Conservation (phyloP, 169 alveolate genomes). For the Cryptosporidium ryanae region DNA sequence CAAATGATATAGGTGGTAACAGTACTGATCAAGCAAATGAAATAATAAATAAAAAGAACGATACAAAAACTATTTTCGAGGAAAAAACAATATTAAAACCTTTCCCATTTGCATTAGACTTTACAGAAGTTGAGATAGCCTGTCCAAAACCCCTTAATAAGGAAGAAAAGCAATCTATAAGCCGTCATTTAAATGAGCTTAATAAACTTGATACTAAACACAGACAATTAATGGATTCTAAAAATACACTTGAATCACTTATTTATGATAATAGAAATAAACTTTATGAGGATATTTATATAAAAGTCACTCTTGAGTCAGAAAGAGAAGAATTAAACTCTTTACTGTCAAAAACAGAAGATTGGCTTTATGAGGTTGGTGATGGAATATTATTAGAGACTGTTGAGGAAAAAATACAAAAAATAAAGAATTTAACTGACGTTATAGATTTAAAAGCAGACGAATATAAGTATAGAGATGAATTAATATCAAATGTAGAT, state of each 20-base stretch:
- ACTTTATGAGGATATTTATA: slow-evolving; percentile 51
- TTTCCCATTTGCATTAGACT: slow-evolving; percentile 24
- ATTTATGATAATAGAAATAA: slow-evolving; percentile 62
- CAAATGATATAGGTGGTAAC: not conserved
- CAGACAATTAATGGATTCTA: slow-evolving; percentile 58
- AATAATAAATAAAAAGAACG: not conserved
- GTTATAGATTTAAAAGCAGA: slow-evolving; percentile 38
- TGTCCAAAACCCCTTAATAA: slow-evolving; percentile 45
- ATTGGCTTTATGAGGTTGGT: slow-evolving; percentile 68
- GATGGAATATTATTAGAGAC: slow-evolving; percentile 25
- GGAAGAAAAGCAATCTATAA: slow-evolving; percentile 27
- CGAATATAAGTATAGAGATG: slow-evolving; percentile 40
- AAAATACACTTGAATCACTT: slow-evolving; percentile 47
- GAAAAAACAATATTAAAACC: slow-evolving; percentile 32
- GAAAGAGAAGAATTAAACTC: slow-evolving; percentile 37
- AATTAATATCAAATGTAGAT: slow-evolving; percentile 28
- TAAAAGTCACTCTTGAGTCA: slow-evolving; percentile 49
- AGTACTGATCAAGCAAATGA: not conserved
- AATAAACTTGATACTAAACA: slow-evolving; percentile 65
- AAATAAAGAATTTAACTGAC: slow-evolving; percentile 21
- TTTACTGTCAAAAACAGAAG: slow-evolving; percentile 38
- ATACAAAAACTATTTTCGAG: slow-evolving; percentile 20
- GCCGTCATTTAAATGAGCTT: slow-evolving; percentile 61
- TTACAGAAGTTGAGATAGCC: slow-evolving; percentile 14
- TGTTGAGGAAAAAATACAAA: slow-evolving; percentile 35